These are phyloP conservation scores for Leucocoprinus sp. DNA, from an alignment of 768 basidiomycete species.

Conservation along the genomic window DNA sequence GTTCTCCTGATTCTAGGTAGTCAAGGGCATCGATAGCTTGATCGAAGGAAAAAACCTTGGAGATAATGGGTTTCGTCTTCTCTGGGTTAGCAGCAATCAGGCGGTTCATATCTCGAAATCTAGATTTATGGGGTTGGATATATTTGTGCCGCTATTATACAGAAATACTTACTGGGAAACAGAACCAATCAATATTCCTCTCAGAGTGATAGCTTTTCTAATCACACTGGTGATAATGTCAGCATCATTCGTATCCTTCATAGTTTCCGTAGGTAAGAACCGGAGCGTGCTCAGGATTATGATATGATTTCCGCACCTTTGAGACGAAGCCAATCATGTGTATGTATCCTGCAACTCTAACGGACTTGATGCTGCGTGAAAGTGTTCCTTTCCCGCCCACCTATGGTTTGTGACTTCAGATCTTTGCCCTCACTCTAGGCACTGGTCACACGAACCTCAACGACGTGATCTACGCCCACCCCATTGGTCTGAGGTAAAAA, in stretches of 20 bases:
- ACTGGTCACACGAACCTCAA: slow-evolving; percentile 26
- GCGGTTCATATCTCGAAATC: slow-evolving; percentile 44
- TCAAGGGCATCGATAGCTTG: slow-evolving; percentile 41
- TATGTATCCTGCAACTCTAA: slow-evolving; percentile 34
- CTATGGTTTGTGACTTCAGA: slow-evolving; percentile 22
- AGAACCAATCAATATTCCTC: slow-evolving; percentile 49
- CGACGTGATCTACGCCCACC: slow-evolving; percentile 29
- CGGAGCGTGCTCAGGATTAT: not conserved
- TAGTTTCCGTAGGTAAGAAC: not conserved
- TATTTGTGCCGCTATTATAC: not conserved
- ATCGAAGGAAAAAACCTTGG: slow-evolving; percentile 51
- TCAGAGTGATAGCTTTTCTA: slow-evolving; percentile 31
- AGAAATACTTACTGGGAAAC: slow-evolving; percentile 40
- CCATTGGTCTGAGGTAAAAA: slow-evolving; percentile 32
- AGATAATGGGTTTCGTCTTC: slow-evolving; percentile 39
- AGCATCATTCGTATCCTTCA: slow-evolving; percentile 11
- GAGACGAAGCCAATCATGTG: slow-evolving; percentile 47
- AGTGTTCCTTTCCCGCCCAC: slow-evolving; percentile 51
- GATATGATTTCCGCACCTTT: slow-evolving; percentile 19
- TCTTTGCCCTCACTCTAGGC: not conserved
- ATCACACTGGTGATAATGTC: slow-evolving; percentile 28
- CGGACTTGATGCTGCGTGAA: slow-evolving; percentile 30
- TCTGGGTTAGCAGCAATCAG: slow-evolving; percentile 31
- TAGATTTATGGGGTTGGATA: slow-evolving; percentile 12
- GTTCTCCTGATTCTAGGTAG: slow-evolving; percentile 41